Percentiles rank a stretch among this genome's conserved stretches.
Evolutionary conservation across 176 grass and related monocot species (phyloP).

Genomic region (Tillandsia fasciculata): DNA sequence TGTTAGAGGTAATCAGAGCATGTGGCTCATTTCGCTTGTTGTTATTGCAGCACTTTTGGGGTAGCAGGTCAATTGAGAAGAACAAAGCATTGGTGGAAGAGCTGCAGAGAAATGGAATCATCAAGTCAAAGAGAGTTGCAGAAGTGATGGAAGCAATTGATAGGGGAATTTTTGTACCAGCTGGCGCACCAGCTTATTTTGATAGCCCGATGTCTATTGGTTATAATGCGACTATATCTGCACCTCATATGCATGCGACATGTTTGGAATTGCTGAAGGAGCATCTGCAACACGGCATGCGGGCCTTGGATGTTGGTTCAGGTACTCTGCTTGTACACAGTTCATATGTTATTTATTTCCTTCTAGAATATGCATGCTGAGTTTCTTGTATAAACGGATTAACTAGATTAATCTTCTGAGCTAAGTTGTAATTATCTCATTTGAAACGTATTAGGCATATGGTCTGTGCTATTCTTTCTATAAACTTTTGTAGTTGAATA

Average conservation of each 20-base stretch:
- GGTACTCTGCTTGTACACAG: conserved; percentile 16
- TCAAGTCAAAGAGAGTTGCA: conserved; percentile 44
- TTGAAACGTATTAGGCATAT: too few relatives aligned
- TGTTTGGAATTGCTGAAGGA: conserved; percentile 74
- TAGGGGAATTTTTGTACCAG: conserved; percentile 53
- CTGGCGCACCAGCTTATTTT: conserved; percentile 38
- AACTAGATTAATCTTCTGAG: too few relatives aligned
- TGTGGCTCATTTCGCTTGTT: conserved; percentile 1
- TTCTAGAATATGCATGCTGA: too few relatives aligned
- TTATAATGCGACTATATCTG: conserved; percentile 74
- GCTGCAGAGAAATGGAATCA: conserved; percentile 36
- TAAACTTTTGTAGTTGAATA: not conserved
- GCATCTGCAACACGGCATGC: conserved; percentile 66
- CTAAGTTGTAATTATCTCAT: too few relatives aligned
- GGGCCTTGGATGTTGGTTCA: conserved; percentile 78
- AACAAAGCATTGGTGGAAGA: conserved; percentile 63
- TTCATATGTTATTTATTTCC: not conserved
- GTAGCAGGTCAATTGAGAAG: conserved; percentile 42
- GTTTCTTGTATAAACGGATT: too few relatives aligned
- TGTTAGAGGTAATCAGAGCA: not conserved
- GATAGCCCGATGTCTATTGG: conserved; percentile 80
- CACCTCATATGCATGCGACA: conserved; percentile 77
- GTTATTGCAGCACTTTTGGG: conserved; percentile 56
- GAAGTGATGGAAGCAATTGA: conserved; percentile 67
- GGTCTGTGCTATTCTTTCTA: not conserved